These are phyloP conservation scores for Mycena chlorophos DNA, from an alignment of 768 basidiomycete species.

Conservation along the genomic window DNA sequence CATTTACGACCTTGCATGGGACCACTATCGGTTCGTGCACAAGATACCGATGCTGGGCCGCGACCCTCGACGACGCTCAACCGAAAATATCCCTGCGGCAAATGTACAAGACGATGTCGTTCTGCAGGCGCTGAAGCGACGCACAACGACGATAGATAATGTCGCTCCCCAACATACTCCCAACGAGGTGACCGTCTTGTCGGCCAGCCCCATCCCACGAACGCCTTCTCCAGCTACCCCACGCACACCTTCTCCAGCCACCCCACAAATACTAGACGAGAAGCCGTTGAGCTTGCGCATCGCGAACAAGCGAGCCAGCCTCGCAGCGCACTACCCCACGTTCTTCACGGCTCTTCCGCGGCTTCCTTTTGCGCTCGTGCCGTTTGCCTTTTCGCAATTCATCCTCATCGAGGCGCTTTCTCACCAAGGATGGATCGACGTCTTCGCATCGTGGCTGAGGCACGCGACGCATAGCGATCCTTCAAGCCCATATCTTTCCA, in stretches of 20 bases:
- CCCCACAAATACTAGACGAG: neutral
- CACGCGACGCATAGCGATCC: constrained; percentile 31
- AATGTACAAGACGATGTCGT: constrained; percentile 18
- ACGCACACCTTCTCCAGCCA: neutral
- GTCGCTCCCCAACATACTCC: neutral
- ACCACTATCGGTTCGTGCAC: constrained; percentile 47
- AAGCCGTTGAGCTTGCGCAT: constrained; percentile 9
- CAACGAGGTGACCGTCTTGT: too few species aligned
- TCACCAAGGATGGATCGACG: constrained; percentile 82
- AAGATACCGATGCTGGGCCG: constrained; percentile 26
- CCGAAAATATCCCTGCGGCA: constrained; percentile 11
- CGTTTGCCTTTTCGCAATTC: constrained; percentile 94
- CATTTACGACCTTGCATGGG: constrained; percentile 62
- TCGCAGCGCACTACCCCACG: constrained; percentile 62
- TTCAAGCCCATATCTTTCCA: constrained; percentile 34
- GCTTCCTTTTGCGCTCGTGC: constrained; percentile 79
- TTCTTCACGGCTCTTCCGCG: constrained; percentile 62
- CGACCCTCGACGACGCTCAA: constrained; percentile 22
- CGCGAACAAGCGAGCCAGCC: constrained; percentile 15
- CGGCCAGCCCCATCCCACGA: too few species aligned
- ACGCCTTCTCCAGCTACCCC: too few species aligned
- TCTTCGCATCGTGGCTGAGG: constrained; percentile 68
- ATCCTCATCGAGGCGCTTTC: constrained; percentile 86
- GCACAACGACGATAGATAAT: neutral
- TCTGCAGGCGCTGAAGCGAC: constrained; percentile 15